A percentile compares a stretch with the other conserved stretches of the same genome.
Evolutionary conservation across 73 alveolate species (phyloP).

Genomic region (Paramecium tetraurelia): DNA sequence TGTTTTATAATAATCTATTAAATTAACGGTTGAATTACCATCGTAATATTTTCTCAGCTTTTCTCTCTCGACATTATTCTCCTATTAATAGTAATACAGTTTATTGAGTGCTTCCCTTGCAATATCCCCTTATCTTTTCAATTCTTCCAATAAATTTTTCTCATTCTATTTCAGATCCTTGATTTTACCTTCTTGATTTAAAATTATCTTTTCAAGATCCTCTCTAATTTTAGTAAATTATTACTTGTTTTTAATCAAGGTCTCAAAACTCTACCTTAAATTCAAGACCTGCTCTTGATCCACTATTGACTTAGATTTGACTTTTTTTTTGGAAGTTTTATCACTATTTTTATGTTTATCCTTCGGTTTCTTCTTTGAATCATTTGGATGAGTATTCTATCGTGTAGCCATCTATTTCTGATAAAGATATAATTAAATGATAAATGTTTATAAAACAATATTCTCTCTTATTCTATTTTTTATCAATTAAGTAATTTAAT

Average conservation of each 20-base stretch:
- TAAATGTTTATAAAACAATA: not conserved
- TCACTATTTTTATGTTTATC: not conserved
- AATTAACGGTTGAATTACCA: not conserved
- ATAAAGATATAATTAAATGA: not conserved
- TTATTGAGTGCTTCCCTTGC: slow-evolving; percentile 30
- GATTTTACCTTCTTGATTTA: not conserved
- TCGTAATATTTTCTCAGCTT: not conserved
- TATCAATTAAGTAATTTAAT: not conserved
- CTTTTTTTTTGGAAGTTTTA: not conserved
- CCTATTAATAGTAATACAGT: not conserved
- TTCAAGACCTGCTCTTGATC: not conserved
- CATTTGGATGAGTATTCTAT: not conserved
- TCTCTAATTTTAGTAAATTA: not conserved
- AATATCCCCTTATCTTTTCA: not conserved
- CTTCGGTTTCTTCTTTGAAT: not conserved
- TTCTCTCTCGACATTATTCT: not conserved
- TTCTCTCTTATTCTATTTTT: not conserved
- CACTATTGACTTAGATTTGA: not conserved
- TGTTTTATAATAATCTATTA: not conserved
- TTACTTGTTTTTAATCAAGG: not conserved
- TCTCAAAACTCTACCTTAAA: not conserved
- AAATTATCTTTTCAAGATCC: not conserved
- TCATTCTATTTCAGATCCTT: not conserved
- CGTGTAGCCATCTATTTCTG: not conserved
- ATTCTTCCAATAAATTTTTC: not conserved